These are phyloP conservation scores for Sinapis alba DNA, from an alignment of 441 rosid species.

Conservation along the genomic window DNA sequence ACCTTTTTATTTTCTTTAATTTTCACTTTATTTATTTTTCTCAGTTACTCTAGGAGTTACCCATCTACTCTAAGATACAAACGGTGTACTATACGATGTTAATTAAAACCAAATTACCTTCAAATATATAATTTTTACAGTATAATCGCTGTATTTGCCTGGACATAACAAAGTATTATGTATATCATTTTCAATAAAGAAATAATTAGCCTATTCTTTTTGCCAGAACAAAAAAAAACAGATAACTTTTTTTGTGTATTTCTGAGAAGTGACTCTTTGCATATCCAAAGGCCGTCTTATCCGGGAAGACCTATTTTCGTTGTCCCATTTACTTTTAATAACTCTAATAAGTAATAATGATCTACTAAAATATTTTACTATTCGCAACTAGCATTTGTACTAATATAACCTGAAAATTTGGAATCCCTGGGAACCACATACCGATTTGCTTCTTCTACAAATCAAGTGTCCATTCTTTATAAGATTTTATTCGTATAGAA, in stretches of 20 bases:
- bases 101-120: too few relatives aligned
- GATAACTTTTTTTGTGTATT: neutral
- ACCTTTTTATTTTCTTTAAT: too few relatives aligned
- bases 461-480: conserved; percentile 19
- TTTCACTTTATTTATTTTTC: too few relatives aligned
- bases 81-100: too few relatives aligned
- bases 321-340: conserved; percentile 5
- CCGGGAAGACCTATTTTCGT: conserved; percentile 2
- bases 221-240: neutral
- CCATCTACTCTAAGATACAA: too few relatives aligned
- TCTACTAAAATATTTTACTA: neutral
- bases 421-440: neutral
- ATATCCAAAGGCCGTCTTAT: conserved; percentile 50
- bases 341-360: neutral
- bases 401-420: conserved; percentile 30
- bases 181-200: neutral
- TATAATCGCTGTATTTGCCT: too few relatives aligned
- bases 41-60: too few relatives aligned
- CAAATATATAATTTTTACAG: too few relatives aligned
- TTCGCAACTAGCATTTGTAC: conserved; percentile 3
- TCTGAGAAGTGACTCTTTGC: conserved; percentile 45
- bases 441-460: conserved; percentile 22
- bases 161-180: neutral
- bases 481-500: conserved; percentile 2
- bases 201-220: neutral